Evolutionary conservation across 2,329 filamentous ascomycete genomes (phyloP), one percentile per base, ranked within the genome.

Genomic region (Cordyceps militaris): DNA sequence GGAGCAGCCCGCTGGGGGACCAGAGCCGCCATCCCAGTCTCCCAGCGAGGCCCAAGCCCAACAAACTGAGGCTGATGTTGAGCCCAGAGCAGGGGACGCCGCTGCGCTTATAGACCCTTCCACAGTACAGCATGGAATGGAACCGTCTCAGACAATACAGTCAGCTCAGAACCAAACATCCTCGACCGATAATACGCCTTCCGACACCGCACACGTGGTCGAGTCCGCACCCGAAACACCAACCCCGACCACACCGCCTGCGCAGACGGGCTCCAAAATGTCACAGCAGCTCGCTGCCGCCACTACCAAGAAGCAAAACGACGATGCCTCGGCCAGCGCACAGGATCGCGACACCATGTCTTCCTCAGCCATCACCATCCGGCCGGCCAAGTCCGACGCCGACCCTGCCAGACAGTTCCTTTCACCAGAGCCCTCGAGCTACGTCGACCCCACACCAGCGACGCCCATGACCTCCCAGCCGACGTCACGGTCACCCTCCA

Each of bases 401-500:
- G 64, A 71, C 50, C 64, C 67, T 19, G 65, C 70, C 58, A 63
- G 70, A 8, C 75, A 77, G 59, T 76, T 75, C 61, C 73, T 81
- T 55, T 74, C 75, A 24, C 76, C 79, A 59, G 76, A 79, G 60
- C 71, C 78, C 11, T 65, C 68, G 34, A 70, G 65, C 49, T 84
- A 84, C 62, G 70, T 84, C 61, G 82, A 85, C 63, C 81, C 82
- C 23, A 83, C 82, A 7, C 81, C 81, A 26, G 74, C 79, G 3
- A 84, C 82, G 1, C 82, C 82, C 13, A 71, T 74, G 53, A 73
- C 73, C 38, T 84, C 81, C 3, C 77, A 79, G 57, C 79, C 80
- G 3, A 76, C 81, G 1, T 85, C 86, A 16, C 74, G 86, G 73
- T 77, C 81, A 66, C 75, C 82, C 67, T 76, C 84, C 66, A 67